phyloP scores from a whole-genome alignment of 108 stramenopile species.

The Chaetoceros tenuissimus region DNA sequence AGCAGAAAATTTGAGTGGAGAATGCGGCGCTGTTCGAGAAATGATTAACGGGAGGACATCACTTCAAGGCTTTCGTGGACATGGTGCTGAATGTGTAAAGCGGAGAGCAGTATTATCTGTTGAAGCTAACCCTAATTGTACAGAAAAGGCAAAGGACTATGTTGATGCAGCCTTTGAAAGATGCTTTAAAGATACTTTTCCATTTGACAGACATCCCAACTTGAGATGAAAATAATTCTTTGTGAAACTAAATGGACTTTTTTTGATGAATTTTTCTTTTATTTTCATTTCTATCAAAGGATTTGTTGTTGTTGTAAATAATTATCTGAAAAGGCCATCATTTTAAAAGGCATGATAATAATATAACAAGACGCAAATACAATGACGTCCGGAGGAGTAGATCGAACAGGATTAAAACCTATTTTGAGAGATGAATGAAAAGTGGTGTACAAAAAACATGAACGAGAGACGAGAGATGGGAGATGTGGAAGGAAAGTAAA shows the following conservation, averaged over 20 bases:
- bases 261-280: not conserved
- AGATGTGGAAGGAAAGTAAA: no score
- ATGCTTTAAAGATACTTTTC: conserved; percentile 76
- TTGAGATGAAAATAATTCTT: conserved; percentile 22
- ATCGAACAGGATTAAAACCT: no score
- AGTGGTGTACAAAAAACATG: no score
- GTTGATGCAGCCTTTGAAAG: conserved; percentile 84
- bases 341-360: no score
- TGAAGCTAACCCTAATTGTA: conserved; percentile 78
- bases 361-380: no score
- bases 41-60: not conserved
- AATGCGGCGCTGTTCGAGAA: conserved; percentile 68
- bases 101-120: conserved; percentile 68
- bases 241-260: not conserved
- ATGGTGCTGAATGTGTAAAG: conserved; percentile 69
- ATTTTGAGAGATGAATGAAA: no score
- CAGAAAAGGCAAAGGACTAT: conserved; percentile 61
- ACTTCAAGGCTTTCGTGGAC: conserved; percentile 35
- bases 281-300: not conserved
- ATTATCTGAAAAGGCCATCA: no score
- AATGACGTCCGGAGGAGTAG: no score
- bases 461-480: no score
- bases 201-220: conserved; percentile 84
- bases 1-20: conserved; percentile 84
- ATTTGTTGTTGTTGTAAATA: no score